Evolutionary conservation across 441 rosid species (phyloP).

Genomic region (Manihot esculenta): DNA sequence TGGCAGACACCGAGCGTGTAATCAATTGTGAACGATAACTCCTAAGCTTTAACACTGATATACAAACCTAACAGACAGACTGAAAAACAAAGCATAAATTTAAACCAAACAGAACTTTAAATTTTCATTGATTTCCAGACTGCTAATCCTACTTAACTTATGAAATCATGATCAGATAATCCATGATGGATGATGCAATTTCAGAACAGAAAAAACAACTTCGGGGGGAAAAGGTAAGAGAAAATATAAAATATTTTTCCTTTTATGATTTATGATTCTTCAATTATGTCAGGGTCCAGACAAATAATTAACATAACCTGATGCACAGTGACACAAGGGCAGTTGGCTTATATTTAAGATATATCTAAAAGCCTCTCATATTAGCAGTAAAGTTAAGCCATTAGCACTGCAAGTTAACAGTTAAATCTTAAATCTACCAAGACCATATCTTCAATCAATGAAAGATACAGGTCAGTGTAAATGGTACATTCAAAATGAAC

Average conservation of each 20-base stretch:
- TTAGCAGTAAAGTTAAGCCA: background rate
- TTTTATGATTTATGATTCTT: background rate
- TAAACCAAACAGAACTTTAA: background rate
- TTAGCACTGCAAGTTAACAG: background rate
- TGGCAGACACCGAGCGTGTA: background rate
- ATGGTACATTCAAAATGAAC: background rate
- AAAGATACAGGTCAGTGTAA: background rate
- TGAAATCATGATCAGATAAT: background rate
- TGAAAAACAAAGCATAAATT: background rate
- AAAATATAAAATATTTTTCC: background rate
- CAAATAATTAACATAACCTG: too few relatives aligned
- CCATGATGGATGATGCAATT: conserved; percentile 1
- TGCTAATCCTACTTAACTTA: background rate
- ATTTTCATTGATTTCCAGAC: background rate
- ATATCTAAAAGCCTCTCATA: background rate
- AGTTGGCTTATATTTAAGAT: conserved; percentile 6
- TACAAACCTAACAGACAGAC: background rate
- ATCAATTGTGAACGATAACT: background rate
- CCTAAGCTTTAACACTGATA: background rate
- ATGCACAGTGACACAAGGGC: background rate
- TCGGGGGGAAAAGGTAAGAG: background rate
- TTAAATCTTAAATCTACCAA: background rate
- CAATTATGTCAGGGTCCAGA: background rate
- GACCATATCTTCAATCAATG: background rate
- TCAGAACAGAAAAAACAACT: background rate